Base-by-base conservation (phyloP, 179 eudicot species). In the Camellia oleifera region DNA sequence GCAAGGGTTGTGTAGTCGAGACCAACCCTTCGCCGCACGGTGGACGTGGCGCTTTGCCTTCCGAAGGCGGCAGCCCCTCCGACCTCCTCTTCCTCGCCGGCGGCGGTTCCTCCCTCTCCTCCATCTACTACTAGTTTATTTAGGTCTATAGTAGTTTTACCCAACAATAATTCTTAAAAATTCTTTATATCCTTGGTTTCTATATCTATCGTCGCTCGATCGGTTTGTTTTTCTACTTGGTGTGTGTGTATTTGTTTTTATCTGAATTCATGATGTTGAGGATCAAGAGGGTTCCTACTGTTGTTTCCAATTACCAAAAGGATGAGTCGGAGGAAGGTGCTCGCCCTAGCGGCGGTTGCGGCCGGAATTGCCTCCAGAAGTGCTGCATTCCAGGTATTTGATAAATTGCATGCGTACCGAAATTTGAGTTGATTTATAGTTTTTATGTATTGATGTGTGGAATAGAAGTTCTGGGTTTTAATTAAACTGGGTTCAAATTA, bases 31-130 rank as follows among this genome's bases (percentile, higher is more conserved):
- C 93, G 69, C 91, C 97, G 80, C 97, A 95, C 99, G 99, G 99
- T 77, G 98, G 98, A 26, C 93, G 99, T 26, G 99, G 99, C 48
- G 99, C 99, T 82, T 81, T 89, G 83, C 99, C 99, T 74, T 94
- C 98, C 60, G 97, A 92, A 88, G 99, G 99, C 88, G 99, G 99
- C 77, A 82, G 90, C 84, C 98, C 99, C 12, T 96, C 99, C 82
- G 99, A 94, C 85, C 99, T 96, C 79, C 93, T 92, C 81, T 96
- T 96, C 83, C 98, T 96, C 48, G 99, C 99, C 69, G 99, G 99
- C 77, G 97, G 98, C 17, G 99, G 98, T 80, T 42, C 14, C 58
- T 15, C 32, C 61, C 18, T 20, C 18, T 18, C 78, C 54, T n/a
- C 75, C 50, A 50, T 17, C 82, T 40, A 23, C 69, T 69, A 26